Conservation (phyloP, 75 land plant species). For the Chamaecyparis obtusa region DNA sequence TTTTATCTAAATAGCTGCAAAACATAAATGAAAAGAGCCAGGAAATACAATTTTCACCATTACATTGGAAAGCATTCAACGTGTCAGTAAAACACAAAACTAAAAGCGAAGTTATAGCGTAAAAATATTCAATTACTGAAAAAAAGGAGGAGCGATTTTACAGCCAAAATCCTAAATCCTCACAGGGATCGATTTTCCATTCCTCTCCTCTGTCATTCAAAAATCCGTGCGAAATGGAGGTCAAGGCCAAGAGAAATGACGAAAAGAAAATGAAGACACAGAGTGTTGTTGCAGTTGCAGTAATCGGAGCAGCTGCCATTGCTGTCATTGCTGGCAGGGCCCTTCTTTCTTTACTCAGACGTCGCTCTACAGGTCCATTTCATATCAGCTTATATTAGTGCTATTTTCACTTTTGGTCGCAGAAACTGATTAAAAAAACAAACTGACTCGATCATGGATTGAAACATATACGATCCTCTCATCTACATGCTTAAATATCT, state of each 20-base stretch:
- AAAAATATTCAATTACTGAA: no score
- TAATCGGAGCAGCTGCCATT: constrained; percentile 52
- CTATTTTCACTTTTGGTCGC: neutral
- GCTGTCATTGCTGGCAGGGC: constrained; percentile 6
- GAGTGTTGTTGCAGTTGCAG: constrained; percentile 14
- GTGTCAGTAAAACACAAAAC: no score
- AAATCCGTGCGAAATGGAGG: neutral
- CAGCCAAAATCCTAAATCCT: no score
- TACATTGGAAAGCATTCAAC: no score
- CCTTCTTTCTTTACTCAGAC: neutral
- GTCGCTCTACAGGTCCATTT: neutral
- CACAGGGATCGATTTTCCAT: no score
- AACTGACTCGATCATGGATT: neutral
- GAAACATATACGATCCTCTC: neutral
- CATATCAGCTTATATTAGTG: neutral
- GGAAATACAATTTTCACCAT: no score
- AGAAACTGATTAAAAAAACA: neutral
- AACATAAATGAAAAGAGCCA: no score
- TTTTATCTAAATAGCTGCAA: no score
- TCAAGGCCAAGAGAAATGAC: neutral
- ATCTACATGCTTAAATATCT: neutral
- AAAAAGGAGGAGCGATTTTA: no score
- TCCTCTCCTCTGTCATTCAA: no score
- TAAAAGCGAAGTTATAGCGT: no score
- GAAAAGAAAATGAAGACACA: constrained; percentile 17